Percentiles rank a stretch among this genome's conserved stretches.
These are phyloP conservation scores for Phytophthora sp. DNA, from an alignment of 352 stramenopile genomes.

Conservation along the genomic window DNA sequence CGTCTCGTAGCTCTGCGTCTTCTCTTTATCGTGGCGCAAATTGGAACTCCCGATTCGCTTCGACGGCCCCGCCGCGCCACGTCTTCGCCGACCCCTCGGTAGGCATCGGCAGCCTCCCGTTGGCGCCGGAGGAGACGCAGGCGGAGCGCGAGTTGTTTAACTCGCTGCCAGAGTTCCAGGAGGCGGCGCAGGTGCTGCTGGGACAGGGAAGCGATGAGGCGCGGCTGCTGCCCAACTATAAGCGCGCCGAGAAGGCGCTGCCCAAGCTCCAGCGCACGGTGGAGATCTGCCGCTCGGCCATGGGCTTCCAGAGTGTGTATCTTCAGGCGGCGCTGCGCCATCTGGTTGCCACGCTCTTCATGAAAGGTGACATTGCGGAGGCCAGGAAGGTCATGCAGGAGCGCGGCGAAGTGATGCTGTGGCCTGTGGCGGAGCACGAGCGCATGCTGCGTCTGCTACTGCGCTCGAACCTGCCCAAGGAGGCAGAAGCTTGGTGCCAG, in stretches of 20 bases:
- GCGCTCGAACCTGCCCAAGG: constrained; percentile 54
- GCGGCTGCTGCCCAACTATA: constrained; percentile 50
- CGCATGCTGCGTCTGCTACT: constrained; percentile 69
- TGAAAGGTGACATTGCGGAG: constrained; percentile 58
- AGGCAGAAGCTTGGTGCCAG: constrained; percentile 58
- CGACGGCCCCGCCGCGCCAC: constrained; percentile 45
- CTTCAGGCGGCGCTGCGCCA: constrained; percentile 66
- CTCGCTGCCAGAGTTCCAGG: constrained; percentile 75
- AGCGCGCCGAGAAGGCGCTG: constrained; percentile 55
- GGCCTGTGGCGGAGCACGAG: constrained; percentile 72
- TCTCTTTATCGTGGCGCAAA: constrained; percentile 19
- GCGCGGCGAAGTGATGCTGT: constrained; percentile 75
- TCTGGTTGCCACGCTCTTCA: constrained; percentile 64
- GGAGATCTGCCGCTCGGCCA: constrained; percentile 79
- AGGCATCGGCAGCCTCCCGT: constrained; percentile 68
- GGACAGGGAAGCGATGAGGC: constrained; percentile 45
- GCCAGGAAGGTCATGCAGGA: constrained; percentile 69
- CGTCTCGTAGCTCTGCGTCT: constrained; percentile 16
- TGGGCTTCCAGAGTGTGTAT: constrained; percentile 78
- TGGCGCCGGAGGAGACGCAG: constrained; percentile 67
- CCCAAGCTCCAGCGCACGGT: constrained; percentile 66
- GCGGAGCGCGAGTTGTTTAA: constrained; percentile 69
- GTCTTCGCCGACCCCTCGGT: constrained; percentile 62
- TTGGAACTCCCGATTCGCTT: constrained; percentile 22
- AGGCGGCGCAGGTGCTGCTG: constrained; percentile 60